phyloP scores from a whole-genome alignment of 129 eudicot genomes.

The Pittosporum tobira region DNA sequence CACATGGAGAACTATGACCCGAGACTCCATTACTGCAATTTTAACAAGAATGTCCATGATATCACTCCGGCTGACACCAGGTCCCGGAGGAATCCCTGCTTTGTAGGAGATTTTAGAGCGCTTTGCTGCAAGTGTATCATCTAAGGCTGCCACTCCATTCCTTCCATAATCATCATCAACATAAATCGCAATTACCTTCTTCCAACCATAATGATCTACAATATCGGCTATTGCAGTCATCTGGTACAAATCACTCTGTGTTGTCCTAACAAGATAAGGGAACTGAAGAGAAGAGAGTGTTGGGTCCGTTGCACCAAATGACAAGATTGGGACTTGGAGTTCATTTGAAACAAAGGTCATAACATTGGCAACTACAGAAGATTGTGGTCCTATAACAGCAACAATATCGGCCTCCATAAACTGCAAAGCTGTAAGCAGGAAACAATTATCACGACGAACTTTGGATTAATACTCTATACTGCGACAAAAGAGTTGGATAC shows the following conservation, averaged over 20 bases:
- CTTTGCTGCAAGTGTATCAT: constrained; percentile 71
- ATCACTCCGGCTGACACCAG: constrained; percentile 39
- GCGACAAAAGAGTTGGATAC: no score
- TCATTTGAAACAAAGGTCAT: constrained; percentile 59
- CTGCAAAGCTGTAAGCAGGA: constrained; percentile 54
- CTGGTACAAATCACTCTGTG: constrained; percentile 74
- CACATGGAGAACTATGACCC: constrained; percentile 74
- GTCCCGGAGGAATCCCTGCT: constrained; percentile 57
- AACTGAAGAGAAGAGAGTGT: constrained; percentile 69
- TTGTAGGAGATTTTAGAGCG: constrained; percentile 63
- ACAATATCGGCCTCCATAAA: constrained; percentile 69
- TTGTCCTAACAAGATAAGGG: constrained; percentile 72
- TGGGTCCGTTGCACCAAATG: constrained; percentile 94
- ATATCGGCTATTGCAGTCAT: constrained; percentile 76
- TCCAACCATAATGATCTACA: constrained; percentile 62
- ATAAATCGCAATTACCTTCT: constrained; percentile 53
- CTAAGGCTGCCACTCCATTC: constrained; percentile 73
- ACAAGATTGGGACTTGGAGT: constrained; percentile 76
- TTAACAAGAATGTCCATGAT: constrained; percentile 78
- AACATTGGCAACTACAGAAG: constrained; percentile 78
- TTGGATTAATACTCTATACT: background rate
- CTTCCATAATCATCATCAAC: constrained; percentile 92
- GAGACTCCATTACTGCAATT: constrained; percentile 67
- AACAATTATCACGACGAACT: background rate
- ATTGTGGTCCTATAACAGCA: constrained; percentile 89